Evolutionary conservation across 2,329 filamentous ascomycete species (phyloP).

Genomic region (Ophiostoma ulmi): DNA sequence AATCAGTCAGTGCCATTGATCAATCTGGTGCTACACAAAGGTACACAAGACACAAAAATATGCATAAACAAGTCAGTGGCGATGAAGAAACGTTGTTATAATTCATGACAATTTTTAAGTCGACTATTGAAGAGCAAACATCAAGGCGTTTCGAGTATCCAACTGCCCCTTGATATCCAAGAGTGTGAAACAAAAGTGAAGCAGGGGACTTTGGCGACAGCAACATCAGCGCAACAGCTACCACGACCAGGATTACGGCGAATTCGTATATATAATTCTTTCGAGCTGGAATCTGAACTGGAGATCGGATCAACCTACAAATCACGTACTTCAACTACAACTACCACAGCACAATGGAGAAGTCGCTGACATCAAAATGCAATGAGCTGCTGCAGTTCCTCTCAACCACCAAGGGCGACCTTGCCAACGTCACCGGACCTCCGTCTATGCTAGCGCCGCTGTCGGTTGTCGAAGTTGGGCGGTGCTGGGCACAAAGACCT

Average conservation of each 20-base stretch:
- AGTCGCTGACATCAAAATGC: conserved; percentile 32
- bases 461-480: conserved; percentile 48
- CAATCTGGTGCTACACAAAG: background rate
- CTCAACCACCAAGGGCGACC: conserved; percentile 43
- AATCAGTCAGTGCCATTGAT: background rate
- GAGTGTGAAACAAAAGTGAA: conserved; percentile 3
- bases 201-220: conserved; percentile 4
- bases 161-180: conserved; percentile 1
- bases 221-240: conserved; percentile 1
- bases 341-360: conserved; percentile 27
- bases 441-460: conserved; percentile 46
- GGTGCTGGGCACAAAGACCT: conserved; percentile 48
- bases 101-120: background rate
- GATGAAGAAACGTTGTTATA: background rate
- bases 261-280: background rate
- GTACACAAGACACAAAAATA: background rate
- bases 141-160: conserved; percentile 4
- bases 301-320: background rate
- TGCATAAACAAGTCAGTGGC: background rate
- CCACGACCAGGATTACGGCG: background rate
- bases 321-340: background rate
- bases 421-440: conserved; percentile 49
- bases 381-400: conserved; percentile 35
- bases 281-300: background rate
- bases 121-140: background rate